phyloP scores from a whole-genome alignment of 75 land plant genomes.

The Cryptomeria japonica region DNA sequence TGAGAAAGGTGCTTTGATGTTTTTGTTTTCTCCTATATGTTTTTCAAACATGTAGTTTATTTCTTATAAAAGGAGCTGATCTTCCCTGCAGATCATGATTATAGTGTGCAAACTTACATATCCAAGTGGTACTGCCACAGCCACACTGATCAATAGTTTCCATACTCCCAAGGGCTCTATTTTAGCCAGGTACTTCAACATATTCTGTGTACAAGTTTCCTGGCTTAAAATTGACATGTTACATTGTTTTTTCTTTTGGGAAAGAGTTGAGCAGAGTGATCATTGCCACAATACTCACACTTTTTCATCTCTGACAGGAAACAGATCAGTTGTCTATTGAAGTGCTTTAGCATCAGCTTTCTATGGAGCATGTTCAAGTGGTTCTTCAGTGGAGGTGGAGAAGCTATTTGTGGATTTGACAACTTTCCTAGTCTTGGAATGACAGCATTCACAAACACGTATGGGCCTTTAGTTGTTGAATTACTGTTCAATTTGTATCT shows the following conservation, averaged over 20 bases:
- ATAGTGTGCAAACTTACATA: constrained; percentile 42
- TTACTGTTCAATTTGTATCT: neutral
- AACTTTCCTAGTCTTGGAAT: constrained; percentile 20
- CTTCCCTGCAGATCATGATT: constrained; percentile 34
- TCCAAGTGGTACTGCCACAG: constrained; percentile 56
- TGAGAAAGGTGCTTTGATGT: constrained; percentile 34
- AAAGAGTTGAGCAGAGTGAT: neutral
- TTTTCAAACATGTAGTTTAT: neutral
- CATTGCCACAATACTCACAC: neutral
- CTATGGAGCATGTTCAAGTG: constrained; percentile 22
- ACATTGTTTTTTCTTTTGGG: neutral
- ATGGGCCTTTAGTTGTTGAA: neutral
- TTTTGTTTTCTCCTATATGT: neutral
- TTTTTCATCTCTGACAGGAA: constrained; percentile 11
- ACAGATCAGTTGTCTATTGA: constrained; percentile 12
- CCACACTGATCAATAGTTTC: constrained; percentile 42
- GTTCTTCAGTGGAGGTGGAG: constrained; percentile 20
- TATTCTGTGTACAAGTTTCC: neutral
- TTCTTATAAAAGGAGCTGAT: neutral
- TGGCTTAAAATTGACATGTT: neutral
- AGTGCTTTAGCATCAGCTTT: constrained; percentile 11
- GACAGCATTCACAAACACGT: constrained; percentile 29
- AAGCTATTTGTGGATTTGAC: constrained; percentile 18
- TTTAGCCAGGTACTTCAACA: constrained; percentile 20
- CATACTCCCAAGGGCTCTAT: constrained; percentile 31